phyloP scores from a whole-genome alignment of 208 protist species.

The Crithidia bombi region DNA sequence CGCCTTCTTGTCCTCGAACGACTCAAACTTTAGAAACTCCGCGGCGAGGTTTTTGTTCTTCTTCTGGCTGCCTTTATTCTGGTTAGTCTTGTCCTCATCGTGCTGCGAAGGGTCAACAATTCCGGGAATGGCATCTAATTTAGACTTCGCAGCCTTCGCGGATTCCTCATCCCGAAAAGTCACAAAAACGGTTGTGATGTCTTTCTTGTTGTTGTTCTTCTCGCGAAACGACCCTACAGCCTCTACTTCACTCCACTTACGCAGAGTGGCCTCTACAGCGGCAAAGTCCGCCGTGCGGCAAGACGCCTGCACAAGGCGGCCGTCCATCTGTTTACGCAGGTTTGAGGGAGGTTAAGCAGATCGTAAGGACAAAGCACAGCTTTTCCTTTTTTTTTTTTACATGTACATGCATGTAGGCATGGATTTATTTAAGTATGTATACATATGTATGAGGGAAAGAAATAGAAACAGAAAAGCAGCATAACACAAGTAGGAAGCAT shows the following conservation, averaged over 20 bases:
- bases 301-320: conserved; percentile 42
- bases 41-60: conserved; percentile 50
- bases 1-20: conserved; percentile 38
- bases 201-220: conserved; percentile 79
- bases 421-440: too few species aligned
- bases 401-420: too few species aligned
- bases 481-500: too few species aligned
- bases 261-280: conserved; percentile 62
- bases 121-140: conserved; percentile 52
- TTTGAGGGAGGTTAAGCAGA: not conserved
- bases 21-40: conserved; percentile 68
- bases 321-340: conserved; percentile 31
- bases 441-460: too few species aligned
- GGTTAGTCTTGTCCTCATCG: conserved; percentile 27
- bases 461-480: too few species aligned
- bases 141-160: conserved; percentile 33
- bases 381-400: not conserved
- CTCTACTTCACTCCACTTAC: conserved; percentile 78
- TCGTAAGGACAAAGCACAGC: not conserved
- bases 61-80: conserved; percentile 14
- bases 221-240: conserved; percentile 80
- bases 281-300: conserved; percentile 75
- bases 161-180: conserved; percentile 62
- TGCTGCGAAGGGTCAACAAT: conserved; percentile 38
- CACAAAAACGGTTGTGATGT: conserved; percentile 84